These are phyloP conservation scores for Rhodocollybia butyracea DNA, from an alignment of 768 basidiomycete genomes.

Conservation along the genomic window DNA sequence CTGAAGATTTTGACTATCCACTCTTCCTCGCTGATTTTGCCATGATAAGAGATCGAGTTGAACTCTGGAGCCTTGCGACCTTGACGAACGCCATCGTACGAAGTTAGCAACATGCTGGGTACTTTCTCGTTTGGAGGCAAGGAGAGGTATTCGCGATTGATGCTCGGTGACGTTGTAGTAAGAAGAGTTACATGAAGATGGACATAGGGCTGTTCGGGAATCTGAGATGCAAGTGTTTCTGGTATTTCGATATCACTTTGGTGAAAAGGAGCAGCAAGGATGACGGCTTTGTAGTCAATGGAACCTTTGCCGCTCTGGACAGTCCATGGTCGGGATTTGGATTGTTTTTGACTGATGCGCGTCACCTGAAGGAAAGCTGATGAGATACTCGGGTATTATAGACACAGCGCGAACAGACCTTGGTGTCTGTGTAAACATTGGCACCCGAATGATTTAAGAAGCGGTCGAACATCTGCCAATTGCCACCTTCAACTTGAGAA, in stretches of 20 bases:
- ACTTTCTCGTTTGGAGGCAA: slow-evolving; percentile 39
- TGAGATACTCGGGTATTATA: neutral
- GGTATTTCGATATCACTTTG: slow-evolving; percentile 57
- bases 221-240: slow-evolving; percentile 40
- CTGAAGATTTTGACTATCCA: slow-evolving; percentile 92
- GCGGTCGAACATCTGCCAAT: slow-evolving; percentile 79
- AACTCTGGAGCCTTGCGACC: slow-evolving; percentile 70
- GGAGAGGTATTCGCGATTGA: slow-evolving; percentile 70
- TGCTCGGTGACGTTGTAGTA: slow-evolving; percentile 63
- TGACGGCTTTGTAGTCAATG: slow-evolving; percentile 63
- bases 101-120: slow-evolving; percentile 72
- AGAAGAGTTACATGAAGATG: slow-evolving; percentile 87
- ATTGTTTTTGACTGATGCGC: slow-evolving; percentile 44
- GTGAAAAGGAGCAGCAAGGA: slow-evolving; percentile 87
- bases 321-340: slow-evolving; percentile 46
- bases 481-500: slow-evolving; percentile 68
- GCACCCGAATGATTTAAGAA: slow-evolving; percentile 75
- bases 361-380: slow-evolving; percentile 39
- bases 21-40: slow-evolving; percentile 47
- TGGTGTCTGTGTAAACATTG: slow-evolving; percentile 64
- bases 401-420: slow-evolving; percentile 36
- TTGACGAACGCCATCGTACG: slow-evolving; percentile 54
- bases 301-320: slow-evolving; percentile 47
- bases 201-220: slow-evolving; percentile 75
- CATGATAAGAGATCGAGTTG: slow-evolving; percentile 84